phyloP scores from a whole-genome alignment of 345 rosid species.

The Hypericum androsaemum region DNA sequence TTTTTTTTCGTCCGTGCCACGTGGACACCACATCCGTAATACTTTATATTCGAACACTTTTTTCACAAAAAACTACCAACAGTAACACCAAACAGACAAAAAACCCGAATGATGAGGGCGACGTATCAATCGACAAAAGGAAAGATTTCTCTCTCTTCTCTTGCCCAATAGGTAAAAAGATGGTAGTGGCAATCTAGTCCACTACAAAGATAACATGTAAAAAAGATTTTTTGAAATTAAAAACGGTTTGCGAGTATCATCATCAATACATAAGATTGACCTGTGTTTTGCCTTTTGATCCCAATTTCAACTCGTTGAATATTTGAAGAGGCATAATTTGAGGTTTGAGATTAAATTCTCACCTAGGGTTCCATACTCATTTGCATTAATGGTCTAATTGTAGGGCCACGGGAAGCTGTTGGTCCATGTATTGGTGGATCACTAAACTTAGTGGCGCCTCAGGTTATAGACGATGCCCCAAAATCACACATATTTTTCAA shows the following conservation, averaged over 20 bases:
- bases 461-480: no score
- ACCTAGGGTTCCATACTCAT: constrained; percentile 39
- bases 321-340: constrained; percentile 12
- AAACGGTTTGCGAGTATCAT: not conserved
- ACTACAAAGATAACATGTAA: not conserved
- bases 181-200: not conserved
- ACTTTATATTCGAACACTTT: no score
- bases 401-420: constrained; percentile 27
- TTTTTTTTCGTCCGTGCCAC: no score
- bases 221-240: no score
- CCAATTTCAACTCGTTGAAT: constrained; percentile 5
- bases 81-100: no score
- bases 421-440: no score
- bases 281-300: constrained; percentile 18
- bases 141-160: constrained; percentile 7
- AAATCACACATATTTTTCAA: no score
- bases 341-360: constrained; percentile 13
- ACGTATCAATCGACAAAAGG: constrained; percentile 47
- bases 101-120: constrained; percentile 55
- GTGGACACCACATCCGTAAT: no score
- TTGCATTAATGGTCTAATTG: constrained; percentile 14
- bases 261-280: constrained; percentile 25
- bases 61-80: no score
- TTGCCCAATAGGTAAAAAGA: not conserved
- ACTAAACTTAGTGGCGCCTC: no score